A percentile compares a stretch with the other conserved stretches of the same genome.
Conservation (phyloP, 176 grass and related monocot species). For the Musa beccarii region DNA sequence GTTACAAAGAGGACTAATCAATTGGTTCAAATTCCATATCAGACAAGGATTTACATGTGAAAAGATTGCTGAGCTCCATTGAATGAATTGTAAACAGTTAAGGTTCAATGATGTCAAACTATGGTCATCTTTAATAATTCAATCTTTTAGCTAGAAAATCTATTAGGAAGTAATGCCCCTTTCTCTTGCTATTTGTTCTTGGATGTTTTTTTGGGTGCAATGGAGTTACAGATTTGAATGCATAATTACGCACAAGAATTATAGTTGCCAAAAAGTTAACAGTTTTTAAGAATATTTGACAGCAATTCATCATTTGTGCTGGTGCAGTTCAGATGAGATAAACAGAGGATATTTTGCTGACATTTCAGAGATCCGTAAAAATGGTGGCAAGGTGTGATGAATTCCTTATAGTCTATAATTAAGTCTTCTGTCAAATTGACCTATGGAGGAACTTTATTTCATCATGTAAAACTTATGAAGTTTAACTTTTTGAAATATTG, state of each 20-base stretch:
- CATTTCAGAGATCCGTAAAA: constrained; percentile 56
- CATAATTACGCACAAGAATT: not conserved
- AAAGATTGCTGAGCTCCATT: too few species aligned
- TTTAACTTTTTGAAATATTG: not conserved
- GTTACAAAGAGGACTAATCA: too few species aligned
- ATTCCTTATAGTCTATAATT: not conserved
- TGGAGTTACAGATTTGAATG: not conserved
- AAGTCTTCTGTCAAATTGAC: not conserved
- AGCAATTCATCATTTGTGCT: constrained; percentile 24
- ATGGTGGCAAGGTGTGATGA: constrained; percentile 59
- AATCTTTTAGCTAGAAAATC: too few species aligned
- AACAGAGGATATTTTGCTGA: constrained; percentile 66
- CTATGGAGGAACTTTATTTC: not conserved
- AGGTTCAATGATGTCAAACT: too few species aligned
- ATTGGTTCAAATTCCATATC: too few species aligned
- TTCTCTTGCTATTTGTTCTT: not conserved
- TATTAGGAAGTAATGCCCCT: not conserved
- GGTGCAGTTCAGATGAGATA: constrained; percentile 69
- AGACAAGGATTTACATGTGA: too few species aligned
- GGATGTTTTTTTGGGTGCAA: not conserved
- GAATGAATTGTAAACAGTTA: too few species aligned
- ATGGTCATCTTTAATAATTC: too few species aligned
- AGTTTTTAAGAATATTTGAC: not conserved
- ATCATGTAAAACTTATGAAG: not conserved
- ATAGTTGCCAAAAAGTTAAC: not conserved